A percentile compares a stretch with the other conserved stretches of the same genome.
Evolutionary conservation across 257 asterid species (phyloP).

Genomic region (Jacaranda mimosifolia): DNA sequence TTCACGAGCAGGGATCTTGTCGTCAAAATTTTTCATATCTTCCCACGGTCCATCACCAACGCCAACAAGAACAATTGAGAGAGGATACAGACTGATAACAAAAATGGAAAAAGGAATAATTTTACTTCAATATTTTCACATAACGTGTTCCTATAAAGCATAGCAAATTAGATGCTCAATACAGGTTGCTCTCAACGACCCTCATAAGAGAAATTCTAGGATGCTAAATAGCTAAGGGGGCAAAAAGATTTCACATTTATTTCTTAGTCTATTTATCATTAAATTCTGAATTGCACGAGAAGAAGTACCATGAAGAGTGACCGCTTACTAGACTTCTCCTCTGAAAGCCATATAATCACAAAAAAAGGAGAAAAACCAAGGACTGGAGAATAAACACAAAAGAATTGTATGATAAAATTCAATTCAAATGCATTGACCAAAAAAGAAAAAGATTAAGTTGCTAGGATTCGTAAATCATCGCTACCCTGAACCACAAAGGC

Average conservation of each 20-base stretch:
- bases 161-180: no score
- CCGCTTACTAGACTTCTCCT: conserved; percentile 18
- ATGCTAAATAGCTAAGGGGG: not conserved
- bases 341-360: not conserved
- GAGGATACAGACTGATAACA: conserved; percentile 64
- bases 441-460: not conserved
- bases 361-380: not conserved
- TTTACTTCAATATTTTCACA: conserved; percentile 23
- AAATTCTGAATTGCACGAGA: conserved; percentile 21
- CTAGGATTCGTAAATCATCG: not conserved
- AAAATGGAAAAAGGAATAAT: conserved; percentile 6
- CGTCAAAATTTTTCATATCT: conserved; percentile 85
- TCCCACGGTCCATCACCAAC: conserved; percentile 98
- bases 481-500: not conserved
- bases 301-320: conserved; percentile 18
- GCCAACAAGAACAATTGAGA: conserved; percentile 85
- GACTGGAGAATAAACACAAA: not conserved
- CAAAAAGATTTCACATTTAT: conserved; percentile 7
- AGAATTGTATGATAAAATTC: not conserved
- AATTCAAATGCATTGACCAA: not conserved
- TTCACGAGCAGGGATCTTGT: conserved; percentile 74
- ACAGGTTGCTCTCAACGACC: not conserved
- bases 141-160: not conserved
- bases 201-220: not conserved
- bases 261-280: conserved; percentile 9